phyloP scores from a whole-genome alignment of 2,329 filamentous ascomycete species.

The Neonectria magnoliae region DNA sequence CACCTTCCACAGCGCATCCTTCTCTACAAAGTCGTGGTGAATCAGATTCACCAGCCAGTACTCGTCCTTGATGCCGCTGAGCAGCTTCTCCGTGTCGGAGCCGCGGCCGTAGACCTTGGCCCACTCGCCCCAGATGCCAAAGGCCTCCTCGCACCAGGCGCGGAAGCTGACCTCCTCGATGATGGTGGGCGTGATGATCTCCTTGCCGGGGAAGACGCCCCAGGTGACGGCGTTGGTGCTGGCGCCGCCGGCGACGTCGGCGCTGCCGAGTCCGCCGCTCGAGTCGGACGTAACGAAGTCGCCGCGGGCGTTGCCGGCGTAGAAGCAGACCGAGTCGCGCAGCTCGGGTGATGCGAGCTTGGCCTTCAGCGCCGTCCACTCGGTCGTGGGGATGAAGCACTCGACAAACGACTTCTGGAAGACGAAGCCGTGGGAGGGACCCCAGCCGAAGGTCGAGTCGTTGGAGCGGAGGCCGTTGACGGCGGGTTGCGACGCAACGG shows the following conservation, averaged over 20 bases:
- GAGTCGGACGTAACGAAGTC: slow-evolving; percentile 79
- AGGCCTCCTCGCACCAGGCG: slow-evolving; percentile 95
- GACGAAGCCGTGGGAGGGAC: slow-evolving; percentile 89
- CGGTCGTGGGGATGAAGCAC: slow-evolving; percentile 82
- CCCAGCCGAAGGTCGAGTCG: slow-evolving; percentile 90
- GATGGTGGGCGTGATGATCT: slow-evolving; percentile 95
- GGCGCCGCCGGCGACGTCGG: slow-evolving; percentile 48
- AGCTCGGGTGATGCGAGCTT: slow-evolving; percentile 68
- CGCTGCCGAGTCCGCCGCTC: slow-evolving; percentile 46
- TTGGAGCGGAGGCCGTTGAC: slow-evolving; percentile 85
- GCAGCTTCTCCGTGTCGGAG: slow-evolving; percentile 75
- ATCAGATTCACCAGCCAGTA: slow-evolving; percentile 93
- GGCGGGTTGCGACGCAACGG: slow-evolving; percentile 92
- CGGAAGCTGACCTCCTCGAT: slow-evolving; percentile 95
- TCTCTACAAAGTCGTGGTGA: slow-evolving; percentile 79
- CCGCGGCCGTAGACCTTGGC: slow-evolving; percentile 83
- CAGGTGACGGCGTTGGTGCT: slow-evolving; percentile 95
- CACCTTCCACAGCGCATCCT: slow-evolving; percentile 77
- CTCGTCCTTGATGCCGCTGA: slow-evolving; percentile 74
- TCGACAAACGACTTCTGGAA: slow-evolving; percentile 99
- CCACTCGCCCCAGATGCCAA: slow-evolving; percentile 96
- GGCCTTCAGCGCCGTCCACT: slow-evolving; percentile 75
- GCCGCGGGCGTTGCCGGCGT: slow-evolving; percentile 82
- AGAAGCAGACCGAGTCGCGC: slow-evolving; percentile 81
- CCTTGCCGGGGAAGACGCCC: slow-evolving; percentile 94